Evolutionary conservation across 306 rosid genomes (phyloP).

Genomic region (Astragalus glycyphyllos): DNA sequence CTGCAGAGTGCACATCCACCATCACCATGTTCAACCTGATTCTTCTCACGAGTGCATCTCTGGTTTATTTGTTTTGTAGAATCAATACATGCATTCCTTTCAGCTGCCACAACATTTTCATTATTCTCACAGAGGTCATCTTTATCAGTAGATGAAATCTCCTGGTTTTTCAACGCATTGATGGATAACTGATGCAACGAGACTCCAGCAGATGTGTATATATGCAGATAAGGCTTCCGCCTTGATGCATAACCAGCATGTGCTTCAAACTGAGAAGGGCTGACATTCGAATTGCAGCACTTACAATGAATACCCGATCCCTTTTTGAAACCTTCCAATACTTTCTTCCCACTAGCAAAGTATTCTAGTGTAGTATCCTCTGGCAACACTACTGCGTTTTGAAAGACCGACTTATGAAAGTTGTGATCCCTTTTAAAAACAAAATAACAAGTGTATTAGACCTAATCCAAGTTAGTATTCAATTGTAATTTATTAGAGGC

Average conservation of each 20-base stretch:
- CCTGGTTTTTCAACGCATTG: slow-evolving; percentile 51
- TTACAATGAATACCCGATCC: slow-evolving; percentile 65
- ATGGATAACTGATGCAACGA: slow-evolving; percentile 80
- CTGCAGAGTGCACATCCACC: slow-evolving; percentile 84
- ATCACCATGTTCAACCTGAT: slow-evolving; percentile 63
- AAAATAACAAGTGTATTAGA: neutral
- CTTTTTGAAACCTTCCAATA: slow-evolving; percentile 63
- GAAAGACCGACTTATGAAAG: slow-evolving; percentile 76
- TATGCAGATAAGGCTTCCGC: slow-evolving; percentile 79
- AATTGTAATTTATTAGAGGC: no score
- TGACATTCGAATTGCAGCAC: slow-evolving; percentile 72
- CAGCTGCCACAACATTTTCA: slow-evolving; percentile 71
- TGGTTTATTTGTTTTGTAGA: slow-evolving; percentile 69
- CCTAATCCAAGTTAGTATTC: no score
- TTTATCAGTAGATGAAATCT: slow-evolving; percentile 46
- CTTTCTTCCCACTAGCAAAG: slow-evolving; percentile 54
- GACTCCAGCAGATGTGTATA: slow-evolving; percentile 70
- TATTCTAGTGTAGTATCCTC: slow-evolving; percentile 79
- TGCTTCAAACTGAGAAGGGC: slow-evolving; percentile 87
- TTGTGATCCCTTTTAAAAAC: slow-evolving; percentile 62
- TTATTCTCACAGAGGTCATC: slow-evolving; percentile 77
- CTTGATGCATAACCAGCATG: slow-evolving; percentile 91
- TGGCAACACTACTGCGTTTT: slow-evolving; percentile 52
- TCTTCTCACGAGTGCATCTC: slow-evolving; percentile 74
- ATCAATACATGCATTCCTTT: slow-evolving; percentile 73